Base-by-base conservation (phyloP, 2,329 filamentous ascomycete species). In the Aspergillus sp. region DNA sequence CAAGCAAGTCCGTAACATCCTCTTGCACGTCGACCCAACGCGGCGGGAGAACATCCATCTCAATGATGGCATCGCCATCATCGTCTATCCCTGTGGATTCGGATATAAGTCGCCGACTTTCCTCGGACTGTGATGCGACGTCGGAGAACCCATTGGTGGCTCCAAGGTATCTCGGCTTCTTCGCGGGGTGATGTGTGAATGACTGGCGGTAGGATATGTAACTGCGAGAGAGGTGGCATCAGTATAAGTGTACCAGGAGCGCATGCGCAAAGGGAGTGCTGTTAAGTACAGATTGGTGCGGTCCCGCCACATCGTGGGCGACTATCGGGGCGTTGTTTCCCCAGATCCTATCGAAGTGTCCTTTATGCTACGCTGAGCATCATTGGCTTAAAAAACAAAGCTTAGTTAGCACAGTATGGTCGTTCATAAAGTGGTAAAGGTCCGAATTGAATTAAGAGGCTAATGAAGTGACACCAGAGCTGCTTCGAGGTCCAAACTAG, bases 141-240 rank as follows among this genome's bases (percentile, higher is more conserved):
- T 88, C 85, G 62, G 81, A 80, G 72, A 86, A 86, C 75, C 82
- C 84, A 80, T 84, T 83, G 67, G 81, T 76, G 56, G 84, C 76
- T 56, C 80, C 75, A 59, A 82, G 79, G 79, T 89, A 90, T 68
- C 88, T 88, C 65, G 87, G 86, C 78, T 92, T 91, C 79, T 96
- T 93, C 60, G 87, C 85, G 54, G 95, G 95, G 74, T 97, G 93
- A 77, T 98, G 95, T 69, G 92, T 87, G 78, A 97, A 98, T 70
- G 93, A 98, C 80, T 99, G 95, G 71, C 95, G 93, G 83, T 98
- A 99, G 77, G 95, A 98, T 75, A 99, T 95, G 77, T 96, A 99
- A 74, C 93, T 96, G 72, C 43, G 57, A 64, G 62, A 31, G 48
- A 52, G 35, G 17, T 52, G 41, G 50, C 58, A 51, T 58, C 19